Evolutionary conservation across 176 grass and related monocot species (phyloP), one percentile per base, ranked within the genome.

Genomic region (Puccinellia tenuiflora): DNA sequence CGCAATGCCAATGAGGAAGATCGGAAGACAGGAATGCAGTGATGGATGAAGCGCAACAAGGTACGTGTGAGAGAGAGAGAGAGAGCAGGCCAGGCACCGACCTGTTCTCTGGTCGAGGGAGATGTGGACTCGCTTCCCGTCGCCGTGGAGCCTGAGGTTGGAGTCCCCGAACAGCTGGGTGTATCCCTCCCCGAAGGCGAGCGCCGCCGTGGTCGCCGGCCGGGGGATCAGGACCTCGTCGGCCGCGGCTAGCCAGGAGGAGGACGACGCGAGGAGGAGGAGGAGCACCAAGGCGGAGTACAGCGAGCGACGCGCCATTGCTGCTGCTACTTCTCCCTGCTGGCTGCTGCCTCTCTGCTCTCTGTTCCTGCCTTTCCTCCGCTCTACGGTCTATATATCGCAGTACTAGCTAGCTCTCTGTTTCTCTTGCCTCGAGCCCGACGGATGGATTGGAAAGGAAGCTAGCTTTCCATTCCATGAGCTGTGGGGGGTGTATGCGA

Each of bases 151-250:
- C 78, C 86, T 85, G 78, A 97, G 90, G 74, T 97, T 97, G 82
- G 90, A 83, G 88, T 94, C 94, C 12, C 92, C 94, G 83, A 97
- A 97, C 60, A 94, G 85, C 90, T 94, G 92, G 31, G 92, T 94
- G 77, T 97, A 97, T 3, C 90, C 92, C 18, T 94, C 92, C 15
- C 85, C 62, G 74, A 97, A 97, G 39, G 92, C 87, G 81, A 97
- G 83, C 15, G 85, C 70, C 72, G 89, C 70, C 21, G 83, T 52
- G 18, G 66, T 7, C 10, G 12, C 25, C 60, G 18, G 84, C 24
- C 31, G 84, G 7, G 64, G 86, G 47, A 86, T 48, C 64, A 73
- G 87, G 51, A 53, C 31, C 31, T 68, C 52, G 67, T 22, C 79
- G 73, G 72, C 57, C 86, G 74, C 53, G 7, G 46, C 79, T 9